phyloP scores from a whole-genome alignment of 352 stramenopile species.

The Pythium grandisporangium region DNA sequence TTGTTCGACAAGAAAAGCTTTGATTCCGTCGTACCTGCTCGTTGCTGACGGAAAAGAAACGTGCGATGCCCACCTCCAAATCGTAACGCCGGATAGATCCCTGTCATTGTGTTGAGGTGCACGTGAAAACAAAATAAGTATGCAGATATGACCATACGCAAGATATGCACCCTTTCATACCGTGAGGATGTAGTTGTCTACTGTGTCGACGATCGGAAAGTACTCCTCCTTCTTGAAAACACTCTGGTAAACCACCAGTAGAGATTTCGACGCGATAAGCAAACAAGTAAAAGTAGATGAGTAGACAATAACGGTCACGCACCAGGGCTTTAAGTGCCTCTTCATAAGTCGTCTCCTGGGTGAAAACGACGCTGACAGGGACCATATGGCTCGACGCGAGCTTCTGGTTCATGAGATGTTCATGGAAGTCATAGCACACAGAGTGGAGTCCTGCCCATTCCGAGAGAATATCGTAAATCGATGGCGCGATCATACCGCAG shows the following conservation, averaged over 20 bases:
- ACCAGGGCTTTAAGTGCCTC: slow-evolving; percentile 60
- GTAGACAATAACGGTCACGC: no score
- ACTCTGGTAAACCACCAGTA: slow-evolving; percentile 21
- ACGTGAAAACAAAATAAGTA: no score
- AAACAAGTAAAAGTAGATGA: not conserved
- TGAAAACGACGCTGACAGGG: slow-evolving; percentile 45
- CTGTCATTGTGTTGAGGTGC: no score
- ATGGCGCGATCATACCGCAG: slow-evolving; percentile 60
- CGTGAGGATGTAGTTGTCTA: slow-evolving; percentile 39
- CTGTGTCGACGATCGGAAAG: slow-evolving; percentile 63
- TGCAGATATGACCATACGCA: no score
- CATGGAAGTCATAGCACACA: slow-evolving; percentile 77
- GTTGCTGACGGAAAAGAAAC: slow-evolving; percentile 60
- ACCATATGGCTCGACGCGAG: slow-evolving; percentile 59
- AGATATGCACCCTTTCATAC: no score
- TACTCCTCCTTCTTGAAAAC: slow-evolving; percentile 71
- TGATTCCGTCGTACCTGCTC: slow-evolving; percentile 20
- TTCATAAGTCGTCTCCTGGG: slow-evolving; percentile 62
- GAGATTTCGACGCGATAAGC: not conserved
- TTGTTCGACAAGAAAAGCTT: not conserved
- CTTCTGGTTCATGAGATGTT: slow-evolving; percentile 64
- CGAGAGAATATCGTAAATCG: slow-evolving; percentile 80
- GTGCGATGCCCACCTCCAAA: slow-evolving; percentile 63
- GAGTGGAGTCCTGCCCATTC: slow-evolving; percentile 72
- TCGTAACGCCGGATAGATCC: slow-evolving; percentile 65